Evolutionary conservation across 2,329 filamentous ascomycete genomes (phyloP).

Genomic region (Teratosphaeria pseudoeucalypti): DNA sequence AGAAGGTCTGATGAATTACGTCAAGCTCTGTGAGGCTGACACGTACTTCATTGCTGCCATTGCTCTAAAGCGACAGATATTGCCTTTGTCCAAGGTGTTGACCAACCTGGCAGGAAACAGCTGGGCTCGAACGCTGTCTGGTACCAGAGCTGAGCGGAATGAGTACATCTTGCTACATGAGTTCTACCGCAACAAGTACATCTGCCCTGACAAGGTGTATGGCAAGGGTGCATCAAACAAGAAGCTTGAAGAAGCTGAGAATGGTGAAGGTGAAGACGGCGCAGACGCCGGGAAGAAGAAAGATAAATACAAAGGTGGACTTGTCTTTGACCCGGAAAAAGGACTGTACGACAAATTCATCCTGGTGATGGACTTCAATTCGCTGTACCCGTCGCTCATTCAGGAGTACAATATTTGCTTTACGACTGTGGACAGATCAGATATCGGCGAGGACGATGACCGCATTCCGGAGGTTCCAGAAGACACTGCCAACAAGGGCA

Average conservation of each 20-base stretch:
- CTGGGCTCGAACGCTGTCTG: conserved; percentile 90
- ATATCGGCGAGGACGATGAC: conserved; percentile 70
- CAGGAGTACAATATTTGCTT: conserved; percentile 99
- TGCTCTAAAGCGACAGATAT: conserved; percentile 77
- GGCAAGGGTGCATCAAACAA: conserved; percentile 54
- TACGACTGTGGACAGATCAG: conserved; percentile 78
- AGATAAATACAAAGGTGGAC: conserved; percentile 97
- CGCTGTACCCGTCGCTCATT: conserved; percentile 94
- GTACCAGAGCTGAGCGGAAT: conserved; percentile 92
- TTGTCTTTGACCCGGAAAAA: conserved; percentile 96
- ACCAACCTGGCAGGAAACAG: conserved; percentile 97
- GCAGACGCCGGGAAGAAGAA: conserved; percentile 79
- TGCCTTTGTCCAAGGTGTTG: conserved; percentile 86
- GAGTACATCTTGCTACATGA: conserved; percentile 98
- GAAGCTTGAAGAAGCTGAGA: conserved; percentile 62
- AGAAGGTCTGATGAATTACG: conserved; percentile 81
- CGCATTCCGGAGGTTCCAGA: conserved; percentile 76
- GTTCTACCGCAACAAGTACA: conserved; percentile 93
- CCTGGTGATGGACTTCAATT: conserved; percentile 99
- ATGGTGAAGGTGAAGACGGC: conserved; percentile 53
- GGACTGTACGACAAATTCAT: conserved; percentile 97
- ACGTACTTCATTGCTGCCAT: conserved; percentile 93
- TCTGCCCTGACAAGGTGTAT: conserved; percentile 87
- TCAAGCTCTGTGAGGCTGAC: conserved; percentile 88
- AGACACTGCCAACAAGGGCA: conserved; percentile 63